Percentiles rank a stretch among this genome's conserved stretches.
Conservation (phyloP, 73 alveolate species). For the Paramecium sonneborni region DNA sequence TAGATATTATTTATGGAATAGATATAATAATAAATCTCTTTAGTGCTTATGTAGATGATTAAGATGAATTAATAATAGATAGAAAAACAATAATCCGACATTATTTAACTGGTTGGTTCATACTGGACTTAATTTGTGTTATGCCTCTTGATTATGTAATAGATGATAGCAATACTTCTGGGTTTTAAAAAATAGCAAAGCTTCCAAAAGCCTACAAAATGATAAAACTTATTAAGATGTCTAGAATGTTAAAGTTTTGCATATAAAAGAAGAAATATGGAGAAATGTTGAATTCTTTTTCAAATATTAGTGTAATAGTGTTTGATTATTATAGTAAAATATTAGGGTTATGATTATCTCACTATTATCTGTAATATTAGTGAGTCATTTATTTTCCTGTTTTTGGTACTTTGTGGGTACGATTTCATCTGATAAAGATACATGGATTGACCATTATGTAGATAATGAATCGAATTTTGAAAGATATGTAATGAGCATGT, state of each 20-base stretch:
- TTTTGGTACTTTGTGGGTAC: slow-evolving; percentile 27
- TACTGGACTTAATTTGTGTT: slow-evolving; percentile 73
- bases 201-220: background rate
- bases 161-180: background rate
- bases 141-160: slow-evolving; percentile 71
- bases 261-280: background rate
- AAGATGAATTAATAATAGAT: slow-evolving; percentile 73
- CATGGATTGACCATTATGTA: background rate
- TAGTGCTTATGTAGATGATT: slow-evolving; percentile 79
- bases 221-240: background rate
- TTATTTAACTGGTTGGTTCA: slow-evolving; percentile 78
- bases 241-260: background rate
- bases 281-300: background rate
- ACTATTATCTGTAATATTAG: background rate
- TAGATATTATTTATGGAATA: slow-evolving; percentile 69
- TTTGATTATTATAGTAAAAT: background rate
- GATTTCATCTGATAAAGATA: background rate
- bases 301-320: background rate
- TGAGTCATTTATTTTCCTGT: slow-evolving; percentile 33
- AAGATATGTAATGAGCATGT: background rate
- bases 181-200: background rate
- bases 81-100: slow-evolving; percentile 47
- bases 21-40: slow-evolving; percentile 76
- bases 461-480: background rate
- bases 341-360: slow-evolving; percentile 21